A percentile compares a stretch with the other conserved stretches of the same genome.
Evolutionary conservation across 352 stramenopile species (phyloP).

Genomic region (Globisporangium emineosum): DNA sequence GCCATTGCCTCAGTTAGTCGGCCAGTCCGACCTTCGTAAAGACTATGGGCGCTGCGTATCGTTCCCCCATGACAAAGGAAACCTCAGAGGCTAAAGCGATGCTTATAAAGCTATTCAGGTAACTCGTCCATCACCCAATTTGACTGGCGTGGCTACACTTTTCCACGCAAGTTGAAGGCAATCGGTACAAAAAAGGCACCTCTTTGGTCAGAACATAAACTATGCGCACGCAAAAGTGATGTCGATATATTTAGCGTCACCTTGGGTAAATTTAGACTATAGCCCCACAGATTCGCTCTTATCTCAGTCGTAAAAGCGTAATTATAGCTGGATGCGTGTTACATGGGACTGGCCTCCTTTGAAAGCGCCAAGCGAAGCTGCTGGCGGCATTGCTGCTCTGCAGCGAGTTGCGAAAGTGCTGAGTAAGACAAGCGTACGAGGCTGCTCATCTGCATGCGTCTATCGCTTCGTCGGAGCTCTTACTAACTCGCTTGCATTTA

Average conservation of each 20-base stretch:
- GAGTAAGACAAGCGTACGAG: neutral
- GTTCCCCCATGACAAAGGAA: neutral
- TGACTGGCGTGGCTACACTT: slow-evolving; percentile 4
- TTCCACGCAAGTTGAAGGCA: neutral
- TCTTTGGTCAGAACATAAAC: neutral
- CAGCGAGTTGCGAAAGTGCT: neutral
- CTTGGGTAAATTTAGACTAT: neutral
- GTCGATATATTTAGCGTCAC: neutral
- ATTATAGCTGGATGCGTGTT: neutral
- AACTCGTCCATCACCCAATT: neutral
- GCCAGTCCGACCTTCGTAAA: neutral
- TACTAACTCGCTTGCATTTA: neutral
- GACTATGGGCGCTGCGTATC: neutral
- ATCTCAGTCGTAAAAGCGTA: neutral
- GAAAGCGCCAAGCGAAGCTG: neutral
- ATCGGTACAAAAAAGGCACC: neutral
- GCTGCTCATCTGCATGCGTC: neutral
- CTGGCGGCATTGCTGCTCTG: neutral
- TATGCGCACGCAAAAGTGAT: neutral
- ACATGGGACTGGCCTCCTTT: neutral
- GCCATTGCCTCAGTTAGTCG: neutral
- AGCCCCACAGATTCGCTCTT: neutral
- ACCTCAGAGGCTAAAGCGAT: too few relatives aligned
- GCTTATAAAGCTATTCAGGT: too few relatives aligned
- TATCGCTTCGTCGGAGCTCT: neutral